A percentile compares a stretch with the other conserved stretches of the same genome.
Conservation (phyloP, 2,329 filamentous ascomycete genomes). For the Ramularia endophylla region DNA sequence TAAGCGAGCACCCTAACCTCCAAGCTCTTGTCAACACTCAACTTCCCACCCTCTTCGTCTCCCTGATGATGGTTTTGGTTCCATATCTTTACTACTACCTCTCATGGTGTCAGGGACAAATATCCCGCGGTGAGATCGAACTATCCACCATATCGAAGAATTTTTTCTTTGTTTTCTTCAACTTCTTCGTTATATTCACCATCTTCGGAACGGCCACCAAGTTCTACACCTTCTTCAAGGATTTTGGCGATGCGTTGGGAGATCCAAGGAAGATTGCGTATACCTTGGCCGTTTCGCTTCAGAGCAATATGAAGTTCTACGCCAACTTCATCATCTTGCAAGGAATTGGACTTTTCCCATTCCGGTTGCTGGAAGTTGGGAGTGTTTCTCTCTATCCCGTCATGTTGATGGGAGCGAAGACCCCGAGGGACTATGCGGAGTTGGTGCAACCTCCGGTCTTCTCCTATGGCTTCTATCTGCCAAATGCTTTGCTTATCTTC, state of each 20-base stretch:
- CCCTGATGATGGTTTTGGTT: slow-evolving; percentile 80
- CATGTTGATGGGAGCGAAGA: slow-evolving; percentile 69
- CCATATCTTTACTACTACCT: slow-evolving; percentile 94
- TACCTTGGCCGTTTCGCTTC: slow-evolving; percentile 68
- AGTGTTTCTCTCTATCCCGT: slow-evolving; percentile 79
- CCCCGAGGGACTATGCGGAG: slow-evolving; percentile 82
- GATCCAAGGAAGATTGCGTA: slow-evolving; percentile 75
- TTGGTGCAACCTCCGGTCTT: slow-evolving; percentile 78
- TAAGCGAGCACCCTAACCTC: slow-evolving; percentile 63
- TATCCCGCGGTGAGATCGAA: slow-evolving; percentile 90
- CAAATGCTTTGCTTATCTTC: slow-evolving; percentile 85
- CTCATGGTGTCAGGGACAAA: slow-evolving; percentile 86
- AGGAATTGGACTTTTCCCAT: slow-evolving; percentile 86
- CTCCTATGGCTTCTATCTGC: slow-evolving; percentile 93
- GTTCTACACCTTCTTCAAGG: slow-evolving; percentile 54
- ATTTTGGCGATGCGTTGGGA: slow-evolving; percentile 65
- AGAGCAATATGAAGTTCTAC: slow-evolving; percentile 75
- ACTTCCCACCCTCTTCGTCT: slow-evolving; percentile 76
- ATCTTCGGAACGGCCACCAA: slow-evolving; percentile 74
- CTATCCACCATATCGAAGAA: slow-evolving; percentile 96
- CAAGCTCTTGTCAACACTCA: slow-evolving; percentile 79
- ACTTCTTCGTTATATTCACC: slow-evolving; percentile 94
- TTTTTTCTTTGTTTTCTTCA: slow-evolving; percentile 98
- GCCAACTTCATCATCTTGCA: slow-evolving; percentile 92
- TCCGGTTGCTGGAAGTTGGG: slow-evolving; percentile 85